phyloP scores from a whole-genome alignment of 1,284 basidiomycete species.

The Omphalotus olearius region DNA sequence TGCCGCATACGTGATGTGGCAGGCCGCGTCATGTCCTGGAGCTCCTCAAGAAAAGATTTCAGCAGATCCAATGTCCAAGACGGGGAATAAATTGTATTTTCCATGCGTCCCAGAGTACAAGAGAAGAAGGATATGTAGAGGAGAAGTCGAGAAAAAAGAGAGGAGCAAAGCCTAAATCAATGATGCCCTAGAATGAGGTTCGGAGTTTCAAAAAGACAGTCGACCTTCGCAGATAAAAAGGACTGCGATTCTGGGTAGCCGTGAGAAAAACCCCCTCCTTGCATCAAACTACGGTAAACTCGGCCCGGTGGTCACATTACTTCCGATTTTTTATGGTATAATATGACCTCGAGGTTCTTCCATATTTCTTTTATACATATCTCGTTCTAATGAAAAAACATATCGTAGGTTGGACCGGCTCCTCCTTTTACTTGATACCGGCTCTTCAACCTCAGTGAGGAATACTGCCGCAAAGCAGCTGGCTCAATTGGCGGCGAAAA shows the following conservation, averaged over 20 bases:
- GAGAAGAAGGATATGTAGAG: background rate
- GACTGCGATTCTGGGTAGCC: slow-evolving; percentile 3
- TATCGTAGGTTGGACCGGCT: slow-evolving; percentile 80
- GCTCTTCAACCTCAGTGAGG: slow-evolving; percentile 81
- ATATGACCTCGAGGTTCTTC: slow-evolving; percentile 61
- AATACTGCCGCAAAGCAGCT: slow-evolving; percentile 91
- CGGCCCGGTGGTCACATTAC: slow-evolving; percentile 10
- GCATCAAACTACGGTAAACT: slow-evolving; percentile 11
- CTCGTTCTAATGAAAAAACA: background rate
- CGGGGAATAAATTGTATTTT: slow-evolving; percentile 4
- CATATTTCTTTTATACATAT: slow-evolving; percentile 8
- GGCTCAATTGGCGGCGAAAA: slow-evolving; percentile 83
- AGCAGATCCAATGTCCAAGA: slow-evolving; percentile 18
- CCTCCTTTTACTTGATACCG: slow-evolving; percentile 86
- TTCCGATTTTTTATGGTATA: slow-evolving; percentile 31
- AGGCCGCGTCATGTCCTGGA: slow-evolving; percentile 17
- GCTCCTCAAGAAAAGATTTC: slow-evolving; percentile 16
- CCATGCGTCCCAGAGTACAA: background rate
- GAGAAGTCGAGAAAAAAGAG: background rate
- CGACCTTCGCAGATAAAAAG: slow-evolving; percentile 1
- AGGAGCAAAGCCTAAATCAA: background rate
- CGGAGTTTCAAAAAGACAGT: slow-evolving; percentile 7
- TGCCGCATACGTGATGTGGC: slow-evolving; percentile 17
- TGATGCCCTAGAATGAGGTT: background rate
- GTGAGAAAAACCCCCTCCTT: slow-evolving; percentile 15